These are phyloP conservation scores for Skeletonema grethae DNA, from an alignment of 108 stramenopile species.

Conservation along the genomic window DNA sequence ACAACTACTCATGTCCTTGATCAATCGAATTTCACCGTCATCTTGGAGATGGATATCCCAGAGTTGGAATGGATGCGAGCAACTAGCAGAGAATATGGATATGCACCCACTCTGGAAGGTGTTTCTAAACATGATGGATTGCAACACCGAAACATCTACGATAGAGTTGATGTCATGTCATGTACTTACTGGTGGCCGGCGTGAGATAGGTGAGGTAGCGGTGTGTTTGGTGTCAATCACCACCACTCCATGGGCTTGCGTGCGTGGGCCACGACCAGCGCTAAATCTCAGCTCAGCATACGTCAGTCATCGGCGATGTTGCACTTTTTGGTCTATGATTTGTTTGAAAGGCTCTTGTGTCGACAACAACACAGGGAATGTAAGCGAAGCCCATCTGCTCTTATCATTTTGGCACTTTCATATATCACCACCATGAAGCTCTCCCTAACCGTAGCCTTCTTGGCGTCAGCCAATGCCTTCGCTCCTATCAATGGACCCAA, in stretches of 20 bases:
- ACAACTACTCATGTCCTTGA: not conserved
- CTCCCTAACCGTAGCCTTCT: constrained; percentile 24
- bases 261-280: no score
- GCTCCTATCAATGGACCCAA: constrained; percentile 26
- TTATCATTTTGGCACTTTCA: not conserved
- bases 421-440: constrained; percentile 34
- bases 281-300: not conserved
- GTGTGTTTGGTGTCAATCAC: no score
- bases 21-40: constrained; percentile 6
- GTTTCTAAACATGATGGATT: constrained; percentile 19
- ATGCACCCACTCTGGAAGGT: constrained; percentile 23
- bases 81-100: constrained; percentile 26
- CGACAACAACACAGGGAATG: not conserved
- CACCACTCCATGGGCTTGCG: no score
- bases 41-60: constrained; percentile 17
- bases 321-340: no score
- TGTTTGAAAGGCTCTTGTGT: not conserved
- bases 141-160: no score
- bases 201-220: no score
- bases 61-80: constrained; percentile 25
- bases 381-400: not conserved
- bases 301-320: not conserved
- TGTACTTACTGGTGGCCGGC: no score
- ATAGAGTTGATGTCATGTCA: no score
- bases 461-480: constrained; percentile 40